Conservation (phyloP, 2,329 filamentous ascomycete genomes). For the Pseudogymnoascus sp. region DNA sequence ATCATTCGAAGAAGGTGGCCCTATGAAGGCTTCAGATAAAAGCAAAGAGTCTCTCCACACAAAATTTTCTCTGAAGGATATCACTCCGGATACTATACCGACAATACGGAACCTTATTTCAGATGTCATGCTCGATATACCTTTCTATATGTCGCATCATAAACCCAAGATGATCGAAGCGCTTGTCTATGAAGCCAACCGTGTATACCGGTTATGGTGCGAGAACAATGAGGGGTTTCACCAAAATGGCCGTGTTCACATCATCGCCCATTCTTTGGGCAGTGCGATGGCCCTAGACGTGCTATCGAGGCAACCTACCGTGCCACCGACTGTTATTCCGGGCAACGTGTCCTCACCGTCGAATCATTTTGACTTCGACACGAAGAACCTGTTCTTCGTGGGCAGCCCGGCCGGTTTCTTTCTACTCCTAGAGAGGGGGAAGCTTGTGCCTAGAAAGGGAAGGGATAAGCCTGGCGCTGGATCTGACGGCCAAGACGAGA, state of each 20-base stretch:
- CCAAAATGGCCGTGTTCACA: conserved; percentile 73
- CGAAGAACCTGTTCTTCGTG: conserved; percentile 78
- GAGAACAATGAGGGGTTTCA: conserved; percentile 84
- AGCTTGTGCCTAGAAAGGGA: conserved; percentile 67
- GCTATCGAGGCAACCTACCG: conserved; percentile 78
- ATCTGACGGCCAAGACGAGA: conserved; percentile 41
- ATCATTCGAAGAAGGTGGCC: conserved; percentile 74
- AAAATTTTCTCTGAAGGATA: conserved; percentile 70
- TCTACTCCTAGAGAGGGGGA: conserved; percentile 68
- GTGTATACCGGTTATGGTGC: conserved; percentile 94
- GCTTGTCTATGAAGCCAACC: conserved; percentile 82
- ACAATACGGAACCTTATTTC: conserved; percentile 91
- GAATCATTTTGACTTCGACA: conserved; percentile 82
- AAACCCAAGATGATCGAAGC: conserved; percentile 92
- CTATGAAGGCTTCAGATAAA: conserved; percentile 47
- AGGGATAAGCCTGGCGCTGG: conserved; percentile 70
- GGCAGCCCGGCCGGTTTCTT: conserved; percentile 93
- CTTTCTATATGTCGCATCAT: conserved; percentile 94
- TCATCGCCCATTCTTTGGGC: conserved; percentile 88
- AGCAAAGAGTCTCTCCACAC: conserved; percentile 38
- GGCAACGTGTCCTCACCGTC: conserved; percentile 36
- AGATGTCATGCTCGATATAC: conserved; percentile 97
- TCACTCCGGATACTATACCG: conserved; percentile 83
- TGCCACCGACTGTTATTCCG: conserved; percentile 46
- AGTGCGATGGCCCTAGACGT: conserved; percentile 93